Conservation (phyloP, 2,329 filamentous ascomycete species). For the Aspergillus quadricinctus region DNA sequence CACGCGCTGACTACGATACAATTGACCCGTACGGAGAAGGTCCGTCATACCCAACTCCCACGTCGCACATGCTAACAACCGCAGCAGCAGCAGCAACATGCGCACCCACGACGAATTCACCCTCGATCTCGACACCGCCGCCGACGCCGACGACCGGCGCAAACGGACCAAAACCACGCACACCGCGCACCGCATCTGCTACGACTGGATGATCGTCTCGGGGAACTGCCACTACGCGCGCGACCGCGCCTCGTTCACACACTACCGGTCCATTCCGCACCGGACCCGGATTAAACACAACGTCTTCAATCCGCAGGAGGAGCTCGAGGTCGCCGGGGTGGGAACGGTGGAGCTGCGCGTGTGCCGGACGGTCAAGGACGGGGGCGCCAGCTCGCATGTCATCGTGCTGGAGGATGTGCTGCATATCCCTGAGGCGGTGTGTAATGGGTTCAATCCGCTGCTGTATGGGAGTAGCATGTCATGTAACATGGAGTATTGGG, state of each 20-base stretch:
- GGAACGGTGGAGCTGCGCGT: constrained; percentile 30
- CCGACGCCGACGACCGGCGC: constrained; percentile 1
- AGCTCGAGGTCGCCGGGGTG: constrained; percentile 26
- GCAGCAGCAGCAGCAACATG: background rate
- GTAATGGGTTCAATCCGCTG: constrained; percentile 28
- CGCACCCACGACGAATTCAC: constrained; percentile 9
- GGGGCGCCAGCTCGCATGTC: constrained; percentile 16
- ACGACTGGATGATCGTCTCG: constrained; percentile 28
- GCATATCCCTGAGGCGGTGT: constrained; percentile 32
- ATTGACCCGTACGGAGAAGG: background rate
- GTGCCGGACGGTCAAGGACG: constrained; percentile 14
- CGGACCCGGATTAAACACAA: constrained; percentile 11
- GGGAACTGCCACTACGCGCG: constrained; percentile 32
- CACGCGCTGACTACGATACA: background rate
- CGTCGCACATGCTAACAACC: background rate
- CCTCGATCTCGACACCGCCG: background rate
- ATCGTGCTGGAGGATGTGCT: constrained; percentile 30
- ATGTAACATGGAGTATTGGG: constrained; percentile 17
- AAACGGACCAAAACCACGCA: constrained; percentile 8
- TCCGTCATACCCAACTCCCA: background rate
- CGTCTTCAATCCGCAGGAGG: constrained; percentile 20
- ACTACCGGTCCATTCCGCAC: constrained; percentile 23
- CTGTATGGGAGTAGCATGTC: constrained; percentile 22
- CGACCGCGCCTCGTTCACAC: constrained; percentile 27
- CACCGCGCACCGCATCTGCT: constrained; percentile 36